Evolutionary conservation across 108 stramenopile species (phyloP), one percentile per base, ranked within the genome.

Genomic region (Craspedostauros australis): DNA sequence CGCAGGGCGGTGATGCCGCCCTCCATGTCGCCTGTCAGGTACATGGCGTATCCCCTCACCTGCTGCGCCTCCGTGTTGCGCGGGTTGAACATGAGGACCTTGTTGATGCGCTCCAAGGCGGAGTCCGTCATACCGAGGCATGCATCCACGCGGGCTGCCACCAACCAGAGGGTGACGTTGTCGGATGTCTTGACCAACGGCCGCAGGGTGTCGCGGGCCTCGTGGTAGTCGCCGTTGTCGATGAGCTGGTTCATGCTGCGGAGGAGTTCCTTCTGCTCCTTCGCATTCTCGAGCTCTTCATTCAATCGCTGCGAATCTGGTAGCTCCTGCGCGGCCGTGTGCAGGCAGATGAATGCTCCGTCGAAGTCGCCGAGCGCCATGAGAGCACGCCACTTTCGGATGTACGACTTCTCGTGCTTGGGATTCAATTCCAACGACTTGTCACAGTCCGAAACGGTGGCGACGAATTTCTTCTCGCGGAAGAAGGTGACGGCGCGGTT

Each of bases 341-440:
- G 70, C 33, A 77, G 45, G 37, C 65, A 67, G n/a, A 56, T 39
- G 37, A 38, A 60, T 2, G 76, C 76, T 38, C 52, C 60, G 4
- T 71, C 70, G 43, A 77, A 64, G n/a, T 52, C 36, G 40, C 76
- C 76, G 14, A 77, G 44, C 27, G 70, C 76, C 68, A 77, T 77
- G 8, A 71, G 64, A 6, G 76, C 69, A 39, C 68, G 46, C 70
- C 70, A 71, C 47, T 71, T 71, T 25, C 76, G 70, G 50, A 77
- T 67, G 47, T 66, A 77, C 0, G 62, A 65, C 31, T 77, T 77
- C 16, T 70, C 66, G 47, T 77, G 59, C 32, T 53, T 58, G 21
- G 70, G 59, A 43, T 71, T 61, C 24, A 57, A 56, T 44, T 63
- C 65, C 6, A 77, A 28, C 9, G 76, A 66, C 33, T 65, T 60